Evolutionary conservation across 495 filamentous ascomycete genomes (phyloP), one percentile per base, ranked within the genome.

Genomic region (Corynascus novoguineensis): DNA sequence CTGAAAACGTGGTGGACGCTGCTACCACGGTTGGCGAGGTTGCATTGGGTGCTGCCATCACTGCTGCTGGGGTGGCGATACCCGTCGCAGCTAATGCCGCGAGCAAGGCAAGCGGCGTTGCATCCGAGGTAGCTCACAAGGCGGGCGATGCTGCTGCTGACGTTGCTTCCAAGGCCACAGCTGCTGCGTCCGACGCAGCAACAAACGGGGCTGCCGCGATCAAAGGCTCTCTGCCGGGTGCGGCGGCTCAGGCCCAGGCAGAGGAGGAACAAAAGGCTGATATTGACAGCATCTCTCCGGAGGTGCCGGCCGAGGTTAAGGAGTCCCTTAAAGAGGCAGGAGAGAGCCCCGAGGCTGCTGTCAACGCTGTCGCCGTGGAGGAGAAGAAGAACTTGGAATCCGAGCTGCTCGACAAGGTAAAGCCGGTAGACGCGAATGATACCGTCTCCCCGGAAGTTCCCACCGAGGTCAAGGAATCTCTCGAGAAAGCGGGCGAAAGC

Each of bases 361-460:
- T 80, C 25, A 83, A 83, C 68, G 72, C 79, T 15, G 78, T 78
- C 40, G 83, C 82, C 4, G 87, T 93, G 9, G 79, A 81, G 54
- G 87, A 91, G 67, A 95, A 95, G 82, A 83, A 81, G 67, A 83
- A 79, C 21, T 75, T 88, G 31, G 90, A 92, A 71, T 62, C 81
- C 27, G 84, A 90, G 69, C 73, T 90, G 1, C 72, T 84, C 48
- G 72, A 78, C 53, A 61, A 75, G 54, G 70, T 74, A 9, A 64
- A 73, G 57, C 54, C 65, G 6, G 61, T 56, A 19, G 54, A 46
- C 3, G 24, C 7, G 9, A 14, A 7, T 3, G 64, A 76, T 53
- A 60, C 69, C 32, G 64, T 75, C 15, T 79, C 75, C 5, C 62
- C 72, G 12, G 77, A 82, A 41, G 87, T 89, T 7, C 90, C 90